A percentile compares a stretch with the other conserved stretches of the same genome.
Evolutionary conservation across 2,329 filamentous ascomycete species (phyloP).

Genomic region (Colletotrichum horii): DNA sequence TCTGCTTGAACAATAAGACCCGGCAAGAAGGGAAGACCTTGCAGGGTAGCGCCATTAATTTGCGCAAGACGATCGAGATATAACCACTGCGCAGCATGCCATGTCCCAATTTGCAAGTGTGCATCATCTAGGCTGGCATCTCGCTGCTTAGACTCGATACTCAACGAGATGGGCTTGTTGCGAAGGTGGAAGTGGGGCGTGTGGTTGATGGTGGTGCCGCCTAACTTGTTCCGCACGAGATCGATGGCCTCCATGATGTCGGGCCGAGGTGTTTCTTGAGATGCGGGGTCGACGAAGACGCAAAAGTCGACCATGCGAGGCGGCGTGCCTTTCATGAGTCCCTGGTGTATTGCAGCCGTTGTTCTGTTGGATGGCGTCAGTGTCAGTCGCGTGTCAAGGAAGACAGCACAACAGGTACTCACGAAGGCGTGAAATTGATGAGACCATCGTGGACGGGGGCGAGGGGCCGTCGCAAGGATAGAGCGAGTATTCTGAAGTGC

Average conservation of each 20-base stretch:
- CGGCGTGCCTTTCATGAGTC: not conserved
- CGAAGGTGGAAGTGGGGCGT: slow-evolving; percentile 21
- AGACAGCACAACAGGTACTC: not conserved
- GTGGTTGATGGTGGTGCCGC: slow-evolving; percentile 20
- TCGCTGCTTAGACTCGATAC: slow-evolving; percentile 25
- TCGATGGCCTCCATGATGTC: not conserved
- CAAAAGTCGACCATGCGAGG: not conserved
- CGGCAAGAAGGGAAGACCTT: not conserved
- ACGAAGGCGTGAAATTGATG: not conserved
- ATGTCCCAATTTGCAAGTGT: slow-evolving; percentile 23
- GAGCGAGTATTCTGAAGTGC: not conserved
- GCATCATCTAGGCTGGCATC: slow-evolving; percentile 18
- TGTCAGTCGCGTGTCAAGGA: not conserved
- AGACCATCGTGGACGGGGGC: not conserved
- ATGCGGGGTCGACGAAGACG: not conserved
- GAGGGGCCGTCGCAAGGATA: not conserved
- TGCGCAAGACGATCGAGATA: not conserved
- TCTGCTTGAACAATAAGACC: not conserved
- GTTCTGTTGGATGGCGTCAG: not conserved
- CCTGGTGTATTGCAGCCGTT: not conserved
- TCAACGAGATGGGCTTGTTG: slow-evolving; percentile 19
- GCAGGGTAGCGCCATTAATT: not conserved
- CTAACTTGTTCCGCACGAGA: not conserved
- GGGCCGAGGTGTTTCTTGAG: not conserved
- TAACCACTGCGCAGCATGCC: slow-evolving; percentile 26